These are phyloP conservation scores for Russula sp. DNA, from an alignment of 768 basidiomycete genomes.

Conservation along the genomic window DNA sequence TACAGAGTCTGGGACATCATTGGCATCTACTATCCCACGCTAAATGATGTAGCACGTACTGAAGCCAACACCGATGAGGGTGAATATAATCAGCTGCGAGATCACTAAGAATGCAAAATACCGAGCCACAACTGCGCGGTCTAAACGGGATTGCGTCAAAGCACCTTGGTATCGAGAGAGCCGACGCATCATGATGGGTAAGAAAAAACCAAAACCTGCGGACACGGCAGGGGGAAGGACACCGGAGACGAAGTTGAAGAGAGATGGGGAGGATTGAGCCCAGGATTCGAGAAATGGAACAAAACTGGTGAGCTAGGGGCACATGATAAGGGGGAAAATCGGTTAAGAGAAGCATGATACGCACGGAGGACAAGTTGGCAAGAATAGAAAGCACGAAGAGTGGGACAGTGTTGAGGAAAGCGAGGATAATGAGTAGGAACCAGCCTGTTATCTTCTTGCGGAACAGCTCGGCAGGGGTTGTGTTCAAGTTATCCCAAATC, in stretches of 20 bases:
- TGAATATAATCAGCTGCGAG: slow-evolving; percentile 91
- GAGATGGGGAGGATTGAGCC: slow-evolving; percentile 49
- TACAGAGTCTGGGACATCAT: slow-evolving; percentile 26
- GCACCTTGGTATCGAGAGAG: slow-evolving; percentile 64
- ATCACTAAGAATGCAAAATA: slow-evolving; percentile 94
- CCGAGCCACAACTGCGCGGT: slow-evolving; percentile 85
- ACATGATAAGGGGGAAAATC: slow-evolving; percentile 10
- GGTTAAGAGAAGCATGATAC: slow-evolving; percentile 25
- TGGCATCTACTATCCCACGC: background rate
- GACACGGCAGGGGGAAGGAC: slow-evolving; percentile 87
- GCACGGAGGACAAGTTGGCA: slow-evolving; percentile 80
- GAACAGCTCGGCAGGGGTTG: slow-evolving; percentile 54
- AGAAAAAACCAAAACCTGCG: slow-evolving; percentile 80
- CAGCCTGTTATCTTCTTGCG: slow-evolving; percentile 73
- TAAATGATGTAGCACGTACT: slow-evolving; percentile 39
- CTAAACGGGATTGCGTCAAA: slow-evolving; percentile 68
- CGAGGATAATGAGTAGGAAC: slow-evolving; percentile 64
- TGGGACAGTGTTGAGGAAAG: slow-evolving; percentile 93
- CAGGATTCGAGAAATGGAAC: slow-evolving; percentile 72
- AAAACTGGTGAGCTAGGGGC: slow-evolving; percentile 48
- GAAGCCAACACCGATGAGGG: slow-evolving; percentile 82
- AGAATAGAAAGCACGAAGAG: slow-evolving; percentile 83
- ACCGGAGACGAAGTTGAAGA: slow-evolving; percentile 87
- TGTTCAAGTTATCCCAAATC: slow-evolving; percentile 90
- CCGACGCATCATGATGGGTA: slow-evolving; percentile 89